Evolutionary conservation across 2,329 filamentous ascomycete genomes (phyloP).

Genomic region (Xylaria multiplex): DNA sequence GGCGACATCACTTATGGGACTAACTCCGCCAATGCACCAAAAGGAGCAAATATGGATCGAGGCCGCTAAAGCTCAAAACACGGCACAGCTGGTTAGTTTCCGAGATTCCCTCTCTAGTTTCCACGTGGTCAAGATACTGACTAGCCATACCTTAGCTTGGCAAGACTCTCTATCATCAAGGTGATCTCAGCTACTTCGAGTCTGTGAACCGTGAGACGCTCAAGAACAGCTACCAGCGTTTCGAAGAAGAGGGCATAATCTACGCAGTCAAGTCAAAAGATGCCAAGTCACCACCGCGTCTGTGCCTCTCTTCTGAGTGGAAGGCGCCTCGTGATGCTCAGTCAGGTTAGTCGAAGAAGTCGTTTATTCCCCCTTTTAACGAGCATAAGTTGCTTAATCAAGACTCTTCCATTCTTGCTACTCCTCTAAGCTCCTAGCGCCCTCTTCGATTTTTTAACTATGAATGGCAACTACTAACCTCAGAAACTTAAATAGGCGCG

Average conservation of each 20-base stretch:
- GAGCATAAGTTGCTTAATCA: no score
- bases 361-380: no score
- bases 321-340: constrained; percentile 70
- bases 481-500: constrained; percentile 35
- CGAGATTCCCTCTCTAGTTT: neutral
- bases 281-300: constrained; percentile 66
- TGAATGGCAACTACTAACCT: no score
- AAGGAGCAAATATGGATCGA: constrained; percentile 82
- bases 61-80: constrained; percentile 79
- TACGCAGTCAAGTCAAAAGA: constrained; percentile 76
- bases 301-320: constrained; percentile 81
- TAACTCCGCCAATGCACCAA: constrained; percentile 74
- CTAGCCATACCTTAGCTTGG: constrained; percentile 68
- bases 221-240: constrained; percentile 89
- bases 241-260: constrained; percentile 91
- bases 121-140: constrained; percentile 34
- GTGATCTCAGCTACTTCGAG: constrained; percentile 96
- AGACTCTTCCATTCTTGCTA: no score
- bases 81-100: constrained; percentile 76
- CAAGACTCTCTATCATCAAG: constrained; percentile 97
- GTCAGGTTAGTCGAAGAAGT: constrained; percentile 55
- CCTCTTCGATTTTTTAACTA: no score
- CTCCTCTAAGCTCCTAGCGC: no score
- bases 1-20: constrained; percentile 85
- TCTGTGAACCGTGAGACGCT: constrained; percentile 98